Evolutionary conservation across 768 basidiomycete species (phyloP).

Genomic region (Lactifluus volemus): DNA sequence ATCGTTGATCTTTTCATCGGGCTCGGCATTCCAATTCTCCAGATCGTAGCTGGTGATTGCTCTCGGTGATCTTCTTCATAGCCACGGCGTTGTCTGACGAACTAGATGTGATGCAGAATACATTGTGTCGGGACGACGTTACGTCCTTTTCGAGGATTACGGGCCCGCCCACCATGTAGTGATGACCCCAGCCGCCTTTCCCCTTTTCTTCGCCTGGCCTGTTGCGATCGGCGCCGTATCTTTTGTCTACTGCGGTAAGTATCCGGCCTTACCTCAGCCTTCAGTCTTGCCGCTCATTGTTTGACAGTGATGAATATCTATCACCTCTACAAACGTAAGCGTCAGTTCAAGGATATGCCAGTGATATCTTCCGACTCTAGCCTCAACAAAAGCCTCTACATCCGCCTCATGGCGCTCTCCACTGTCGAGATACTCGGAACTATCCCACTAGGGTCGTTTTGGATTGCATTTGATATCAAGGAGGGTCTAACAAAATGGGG

Average conservation of each 20-base stretch:
- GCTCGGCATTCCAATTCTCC: conserved; percentile 16
- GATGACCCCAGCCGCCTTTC: conserved; percentile 24
- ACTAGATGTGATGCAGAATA: background rate
- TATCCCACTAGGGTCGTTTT: conserved; percentile 19
- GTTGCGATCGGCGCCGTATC: conserved; percentile 21
- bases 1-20: conserved; percentile 28
- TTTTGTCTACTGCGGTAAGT: conserved; percentile 33
- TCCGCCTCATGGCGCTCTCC: conserved; percentile 31
- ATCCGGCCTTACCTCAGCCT: background rate
- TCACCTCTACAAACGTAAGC: conserved; percentile 21
- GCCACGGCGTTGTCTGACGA: background rate
- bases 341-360: conserved; percentile 23
- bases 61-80: too few species aligned
- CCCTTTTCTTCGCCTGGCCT: conserved; percentile 28
- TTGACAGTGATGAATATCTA: conserved; percentile 23
- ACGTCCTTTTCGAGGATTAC: conserved; percentile 39
- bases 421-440: conserved; percentile 26
- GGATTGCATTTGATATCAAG: too few species aligned
- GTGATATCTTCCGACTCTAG: conserved; percentile 22
- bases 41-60: conserved; percentile 11
- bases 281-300: background rate
- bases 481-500: conserved; percentile 28
- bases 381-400: conserved; percentile 40
- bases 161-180: conserved; percentile 36
- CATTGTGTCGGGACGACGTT: conserved; percentile 32